Evolutionary conservation across 495 filamentous ascomycete genomes (phyloP), one percentile per base, ranked within the genome.

Genomic region (Xylaria acuta): DNA sequence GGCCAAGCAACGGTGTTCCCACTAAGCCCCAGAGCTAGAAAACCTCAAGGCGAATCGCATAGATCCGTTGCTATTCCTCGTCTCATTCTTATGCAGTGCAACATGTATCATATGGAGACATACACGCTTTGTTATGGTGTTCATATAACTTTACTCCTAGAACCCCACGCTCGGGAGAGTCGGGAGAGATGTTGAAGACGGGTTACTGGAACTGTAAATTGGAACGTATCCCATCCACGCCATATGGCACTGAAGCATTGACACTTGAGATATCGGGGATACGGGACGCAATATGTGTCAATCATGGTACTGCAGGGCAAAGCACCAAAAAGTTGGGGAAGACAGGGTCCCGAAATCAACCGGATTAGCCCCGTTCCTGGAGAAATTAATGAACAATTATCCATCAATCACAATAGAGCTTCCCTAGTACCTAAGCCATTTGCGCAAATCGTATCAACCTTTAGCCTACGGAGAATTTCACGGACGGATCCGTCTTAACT

Each of bases 381-480:
- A 40, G 30, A 71, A 64, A 71, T 64, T 64, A 3, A 2, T 5
- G 22, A 25, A 34, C 11, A 56, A 43, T 47, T 56, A 22, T 71
- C 69, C 69, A 47, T 71, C 69, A 71, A 64, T 71, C 60, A 71
- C 60, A 40, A 71, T 64, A 47, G 25, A 64, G 47, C 47, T 27
- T 1, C 9, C 34, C 14, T 34, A 22, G 56, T 53, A 27, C 67
- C 56, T 8, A 12, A 6, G 36, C 47, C 9, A 49, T 27, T 25
- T 38, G 32, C 34, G 34, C 40, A 12, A n/a, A 51, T 66, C 27
- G 22, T 7, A 16, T 51, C 34, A 43, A 36, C 58, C 8, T 70
- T 62, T 70, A 70, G 41, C 53, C 54, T 70, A 70, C 41, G 67
- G 65, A 67, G 65, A 56, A 56, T 67, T 67, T 56, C 45, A 56